phyloP scores from a whole-genome alignment of 176 grass and related monocot species.

The Panicum miliaceum region DNA sequence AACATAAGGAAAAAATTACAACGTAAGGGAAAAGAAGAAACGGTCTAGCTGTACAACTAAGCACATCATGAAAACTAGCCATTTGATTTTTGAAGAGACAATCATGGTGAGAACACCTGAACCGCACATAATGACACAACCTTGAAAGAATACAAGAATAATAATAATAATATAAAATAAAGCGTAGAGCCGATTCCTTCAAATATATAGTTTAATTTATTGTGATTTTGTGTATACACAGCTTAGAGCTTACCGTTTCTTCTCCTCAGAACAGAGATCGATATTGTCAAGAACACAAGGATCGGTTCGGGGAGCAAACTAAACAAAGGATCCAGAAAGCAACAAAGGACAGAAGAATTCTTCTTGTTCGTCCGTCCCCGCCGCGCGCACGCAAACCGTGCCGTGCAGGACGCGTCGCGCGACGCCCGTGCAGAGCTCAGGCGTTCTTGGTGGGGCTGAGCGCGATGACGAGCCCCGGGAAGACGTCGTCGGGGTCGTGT shows the following conservation, averaged over 20 bases:
- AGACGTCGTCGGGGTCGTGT: slow-evolving; percentile 98
- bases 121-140: background rate
- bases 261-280: background rate
- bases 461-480: slow-evolving; percentile 88
- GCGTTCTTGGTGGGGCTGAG: slow-evolving; percentile 70
- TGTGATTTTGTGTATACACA: background rate
- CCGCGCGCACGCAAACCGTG: background rate
- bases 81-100: too few relatives aligned
- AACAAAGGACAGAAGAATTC: background rate
- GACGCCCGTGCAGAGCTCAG: too few relatives aligned
- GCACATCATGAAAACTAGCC: too few relatives aligned
- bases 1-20: too few relatives aligned
- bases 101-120: background rate
- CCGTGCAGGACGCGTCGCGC: too few relatives aligned
- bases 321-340: background rate
- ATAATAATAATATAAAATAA: background rate
- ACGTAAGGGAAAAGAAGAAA: too few relatives aligned
- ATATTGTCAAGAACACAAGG: slow-evolving; percentile 9
- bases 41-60: too few relatives aligned
- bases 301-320: background rate
- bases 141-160: background rate
- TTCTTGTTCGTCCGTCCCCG: background rate
- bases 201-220: background rate
- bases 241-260: background rate
- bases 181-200: background rate